phyloP scores from a whole-genome alignment of 768 basidiomycete genomes.

The Lentinula lateritia region DNA sequence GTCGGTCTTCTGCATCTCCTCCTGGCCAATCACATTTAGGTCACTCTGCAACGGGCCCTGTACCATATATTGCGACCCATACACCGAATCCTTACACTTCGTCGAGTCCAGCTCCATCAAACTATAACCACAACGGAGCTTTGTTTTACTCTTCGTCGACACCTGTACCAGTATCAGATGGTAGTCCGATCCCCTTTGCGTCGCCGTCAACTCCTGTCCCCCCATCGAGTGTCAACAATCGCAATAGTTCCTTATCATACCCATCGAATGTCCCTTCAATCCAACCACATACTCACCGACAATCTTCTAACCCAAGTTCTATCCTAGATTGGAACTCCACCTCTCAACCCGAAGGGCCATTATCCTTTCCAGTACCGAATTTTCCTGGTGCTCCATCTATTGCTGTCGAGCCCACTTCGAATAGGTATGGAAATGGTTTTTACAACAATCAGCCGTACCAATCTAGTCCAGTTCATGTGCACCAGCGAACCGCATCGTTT shows the following conservation, averaged over 20 bases:
- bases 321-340: not conserved
- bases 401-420: conserved; percentile 7
- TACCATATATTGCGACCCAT: not conserved
- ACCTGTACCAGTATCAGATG: not conserved
- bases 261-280: not conserved
- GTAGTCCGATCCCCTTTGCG: not conserved
- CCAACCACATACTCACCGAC: not conserved
- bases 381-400: conserved; percentile 21
- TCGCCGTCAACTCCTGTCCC: not conserved
- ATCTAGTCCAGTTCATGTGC: conserved; percentile 11
- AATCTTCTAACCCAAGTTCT: not conserved
- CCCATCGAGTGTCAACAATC: not conserved
- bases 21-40: not conserved
- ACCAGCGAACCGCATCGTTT: not conserved
- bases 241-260: not conserved
- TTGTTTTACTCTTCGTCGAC: not conserved
- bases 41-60: not conserved
- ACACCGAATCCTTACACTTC: not conserved
- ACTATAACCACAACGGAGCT: not conserved
- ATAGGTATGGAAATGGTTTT: conserved; percentile 15
- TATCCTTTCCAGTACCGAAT: conserved; percentile 24
- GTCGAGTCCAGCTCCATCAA: not conserved
- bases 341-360: conserved; percentile 3
- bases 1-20: not conserved
- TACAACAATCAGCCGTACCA: conserved; percentile 4